A percentile compares a stretch with the other conserved stretches of the same genome.
phyloP scores from a whole-genome alignment of 2,329 filamentous ascomycete genomes.

The Colletotrichum endophyticum region DNA sequence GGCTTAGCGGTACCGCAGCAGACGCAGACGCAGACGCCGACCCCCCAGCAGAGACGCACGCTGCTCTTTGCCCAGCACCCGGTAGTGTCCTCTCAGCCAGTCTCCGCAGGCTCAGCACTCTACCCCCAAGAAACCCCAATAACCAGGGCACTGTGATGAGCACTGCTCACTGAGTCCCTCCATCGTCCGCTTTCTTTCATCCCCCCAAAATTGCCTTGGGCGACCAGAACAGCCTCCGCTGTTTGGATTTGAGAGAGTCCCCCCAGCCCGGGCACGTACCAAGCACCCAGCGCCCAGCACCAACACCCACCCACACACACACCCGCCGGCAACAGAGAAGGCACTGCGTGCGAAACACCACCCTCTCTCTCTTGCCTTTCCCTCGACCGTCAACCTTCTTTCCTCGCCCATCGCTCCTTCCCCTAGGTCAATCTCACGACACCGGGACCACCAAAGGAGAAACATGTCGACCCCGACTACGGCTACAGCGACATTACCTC shows the following conservation, averaged over 20 bases:
- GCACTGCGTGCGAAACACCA: slow-evolving; percentile 18
- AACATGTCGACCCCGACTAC: slow-evolving; percentile 80
- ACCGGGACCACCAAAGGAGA: slow-evolving; percentile 20
- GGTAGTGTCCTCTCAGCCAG: neutral
- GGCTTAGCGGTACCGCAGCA: slow-evolving; percentile 10
- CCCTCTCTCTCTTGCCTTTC: slow-evolving; percentile 2
- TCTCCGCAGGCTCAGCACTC: neutral
- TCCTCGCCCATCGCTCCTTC: slow-evolving; percentile 3
- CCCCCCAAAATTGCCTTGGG: neutral
- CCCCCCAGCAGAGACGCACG: neutral
- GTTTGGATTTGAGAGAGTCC: slow-evolving; percentile 13
- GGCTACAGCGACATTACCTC: slow-evolving; percentile 28
- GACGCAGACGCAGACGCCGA: slow-evolving; percentile 2
- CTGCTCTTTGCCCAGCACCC: neutral
- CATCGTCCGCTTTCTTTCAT: neutral
- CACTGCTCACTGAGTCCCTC: neutral
- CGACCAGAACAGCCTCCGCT: neutral
- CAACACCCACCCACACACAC: slow-evolving; percentile 7
- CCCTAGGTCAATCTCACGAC: slow-evolving; percentile 20
- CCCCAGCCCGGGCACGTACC: slow-evolving; percentile 13
- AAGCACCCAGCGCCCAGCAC: slow-evolving; percentile 1
- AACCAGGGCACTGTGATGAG: slow-evolving; percentile 1
- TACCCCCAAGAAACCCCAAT: neutral
- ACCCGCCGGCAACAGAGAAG: slow-evolving; percentile 7
- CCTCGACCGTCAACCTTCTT: slow-evolving; percentile 13